Conservation (phyloP, 768 basidiomycete genomes). For the Leccinellum albellum region DNA sequence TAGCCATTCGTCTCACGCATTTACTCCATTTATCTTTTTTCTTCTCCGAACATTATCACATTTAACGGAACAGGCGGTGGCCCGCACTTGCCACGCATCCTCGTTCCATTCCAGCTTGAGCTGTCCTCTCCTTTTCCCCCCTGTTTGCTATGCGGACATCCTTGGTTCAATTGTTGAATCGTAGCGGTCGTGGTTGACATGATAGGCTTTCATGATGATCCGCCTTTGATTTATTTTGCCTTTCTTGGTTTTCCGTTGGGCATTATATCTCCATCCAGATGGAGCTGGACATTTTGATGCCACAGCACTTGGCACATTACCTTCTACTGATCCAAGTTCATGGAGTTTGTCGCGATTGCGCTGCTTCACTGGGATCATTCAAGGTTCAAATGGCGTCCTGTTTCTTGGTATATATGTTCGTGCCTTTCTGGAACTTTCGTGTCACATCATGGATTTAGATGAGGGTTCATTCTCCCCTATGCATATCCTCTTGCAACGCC, state of each 20-base stretch:
- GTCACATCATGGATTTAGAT: background rate
- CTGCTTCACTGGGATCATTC: background rate
- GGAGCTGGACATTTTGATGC: slow-evolving; percentile 19
- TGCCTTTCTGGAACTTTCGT: background rate
- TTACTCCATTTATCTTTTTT: slow-evolving; percentile 7
- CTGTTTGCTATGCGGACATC: background rate
- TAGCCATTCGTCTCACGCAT: slow-evolving; percentile 31
- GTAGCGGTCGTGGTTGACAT: background rate
- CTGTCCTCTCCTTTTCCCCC: slow-evolving; percentile 17
- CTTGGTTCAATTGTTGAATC: background rate
- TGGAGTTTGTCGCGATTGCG: background rate
- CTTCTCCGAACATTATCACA: background rate
- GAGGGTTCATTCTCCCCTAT: background rate
- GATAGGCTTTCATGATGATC: slow-evolving; percentile 1
- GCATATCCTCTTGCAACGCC: background rate
- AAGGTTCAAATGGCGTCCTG: background rate
- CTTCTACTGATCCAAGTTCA: background rate
- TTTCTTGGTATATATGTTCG: slow-evolving; percentile 1
- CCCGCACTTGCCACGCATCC: background rate
- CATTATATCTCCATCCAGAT: slow-evolving; percentile 13
- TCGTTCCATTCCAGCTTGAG: slow-evolving; percentile 5
- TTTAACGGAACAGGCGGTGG: background rate
- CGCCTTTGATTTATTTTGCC: slow-evolving; percentile 5
- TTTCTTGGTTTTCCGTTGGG: slow-evolving; percentile 1
- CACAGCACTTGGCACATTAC: background rate